These are phyloP conservation scores for Nemania abortiva DNA, from an alignment of 2,329 filamentous ascomycete genomes.

Conservation along the genomic window DNA sequence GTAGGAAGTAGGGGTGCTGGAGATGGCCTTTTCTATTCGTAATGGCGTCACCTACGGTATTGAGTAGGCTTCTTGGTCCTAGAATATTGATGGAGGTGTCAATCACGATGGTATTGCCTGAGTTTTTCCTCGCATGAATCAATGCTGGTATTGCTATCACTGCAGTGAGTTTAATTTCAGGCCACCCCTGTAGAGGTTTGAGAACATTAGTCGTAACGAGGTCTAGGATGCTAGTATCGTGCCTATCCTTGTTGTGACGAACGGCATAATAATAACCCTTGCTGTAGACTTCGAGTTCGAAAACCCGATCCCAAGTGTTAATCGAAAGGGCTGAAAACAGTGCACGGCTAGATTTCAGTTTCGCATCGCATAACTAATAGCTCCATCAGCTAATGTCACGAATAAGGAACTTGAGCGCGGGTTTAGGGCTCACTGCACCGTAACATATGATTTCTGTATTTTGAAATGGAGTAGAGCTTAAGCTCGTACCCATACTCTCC, in stretches of 20 bases:
- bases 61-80: conserved; percentile 14
- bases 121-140: background rate
- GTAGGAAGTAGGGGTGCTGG: conserved; percentile 27
- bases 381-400: too few species aligned
- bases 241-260: background rate
- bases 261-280: too few species aligned
- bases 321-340: too few species aligned
- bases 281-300: conserved; percentile 13
- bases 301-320: conserved; percentile 13
- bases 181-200: background rate
- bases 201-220: conserved; percentile 11
- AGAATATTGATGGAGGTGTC: conserved; percentile 25
- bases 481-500: too few species aligned
- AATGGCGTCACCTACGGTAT: conserved; percentile 19
- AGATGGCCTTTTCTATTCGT: conserved; percentile 11
- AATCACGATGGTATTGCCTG: too few species aligned
- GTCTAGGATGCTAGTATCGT: conserved; percentile 15
- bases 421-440: conserved; percentile 20
- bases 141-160: background rate
- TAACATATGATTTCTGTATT: too few species aligned
- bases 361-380: conserved; percentile 24
- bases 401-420: background rate
- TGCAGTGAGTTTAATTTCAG: background rate
- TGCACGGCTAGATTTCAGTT: too few species aligned
- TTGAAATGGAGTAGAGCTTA: too few species aligned